Base-by-base conservation (phyloP, 1,284 basidiomycete genomes). In the Lentinula novae-zelandiae region DNA sequence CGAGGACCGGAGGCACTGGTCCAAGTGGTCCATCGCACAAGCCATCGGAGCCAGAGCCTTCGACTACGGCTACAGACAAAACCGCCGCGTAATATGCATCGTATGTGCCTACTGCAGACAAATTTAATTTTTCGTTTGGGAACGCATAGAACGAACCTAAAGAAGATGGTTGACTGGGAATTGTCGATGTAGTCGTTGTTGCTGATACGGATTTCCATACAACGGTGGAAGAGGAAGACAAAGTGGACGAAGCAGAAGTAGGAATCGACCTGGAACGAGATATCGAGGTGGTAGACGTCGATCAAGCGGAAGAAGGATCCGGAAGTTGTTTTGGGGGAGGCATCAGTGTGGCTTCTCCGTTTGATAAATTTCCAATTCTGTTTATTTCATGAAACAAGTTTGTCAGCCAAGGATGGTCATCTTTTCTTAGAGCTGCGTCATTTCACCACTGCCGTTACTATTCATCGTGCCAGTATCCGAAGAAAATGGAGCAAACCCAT, bases 31-130 rank as follows among this genome's bases (percentile, higher is more conserved):
- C 70, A 55, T 69, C 70, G 67, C 76, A 76, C 65, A 74, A 53
- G 22, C 68, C 75, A 38, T 78, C 79, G 63, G 76, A 77, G 57
- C 83, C 83, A 9, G 78, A 80, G 34, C 82, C 82, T 50, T 78
- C 61, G 33, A 58, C 73, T 39, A 62, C 62, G 13, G 20, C 22
- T 34, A 38, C 61, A 46, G 58, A 62, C 68, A 44, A 74, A 71
- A 51, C 70, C 66, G 46, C 70, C 63, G 36, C 61, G 60, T 46
- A 66, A 7, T 63, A 66, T 22, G 56, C 39, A 27, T 65, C 60
- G 20, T 64, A 62, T 12, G 66, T 64, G 49, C 65, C 64, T 55
- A 64, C 62, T 10, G 60, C 54, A 12, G 65, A 62, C 8, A 63
- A 36, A n/a, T 69, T 64, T 49, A 63, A 60, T 17, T 53, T 60